These are phyloP conservation scores for Ambrosia artemisiifolia DNA, from an alignment of 129 eudicot species.

Conservation along the genomic window DNA sequence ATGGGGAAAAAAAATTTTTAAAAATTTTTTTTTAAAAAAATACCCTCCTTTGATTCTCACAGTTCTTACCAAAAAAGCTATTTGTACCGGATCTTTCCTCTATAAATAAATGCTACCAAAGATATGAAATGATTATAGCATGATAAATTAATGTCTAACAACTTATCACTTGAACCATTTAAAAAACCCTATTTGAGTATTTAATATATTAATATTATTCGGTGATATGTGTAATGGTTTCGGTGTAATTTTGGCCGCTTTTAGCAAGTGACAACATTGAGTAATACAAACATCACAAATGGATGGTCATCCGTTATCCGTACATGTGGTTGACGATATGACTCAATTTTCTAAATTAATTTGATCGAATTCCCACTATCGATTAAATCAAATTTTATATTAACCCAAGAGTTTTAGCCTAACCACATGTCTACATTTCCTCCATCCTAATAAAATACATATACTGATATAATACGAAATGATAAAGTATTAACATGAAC, in stretches of 20 bases:
- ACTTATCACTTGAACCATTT: neutral
- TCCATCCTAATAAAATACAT: neutral
- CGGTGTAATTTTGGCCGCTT: constrained; percentile 5
- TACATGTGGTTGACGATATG: neutral
- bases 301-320: constrained; percentile 6
- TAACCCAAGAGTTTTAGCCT: neutral
- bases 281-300: neutral
- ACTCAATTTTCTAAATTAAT: neutral
- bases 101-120: too few relatives aligned
- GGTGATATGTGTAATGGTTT: neutral
- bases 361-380: neutral
- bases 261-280: neutral
- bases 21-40: too few relatives aligned
- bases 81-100: too few relatives aligned
- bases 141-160: too few relatives aligned
- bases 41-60: too few relatives aligned
- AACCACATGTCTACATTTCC: neutral
- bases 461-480: neutral
- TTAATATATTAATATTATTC: neutral
- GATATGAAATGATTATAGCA: too few relatives aligned
- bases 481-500: neutral
- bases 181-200: neutral
- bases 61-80: too few relatives aligned
- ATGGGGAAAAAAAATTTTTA: too few relatives aligned
- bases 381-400: neutral